phyloP scores from a whole-genome alignment of 148 eudicot species.

The Rhododendron simsii region DNA sequence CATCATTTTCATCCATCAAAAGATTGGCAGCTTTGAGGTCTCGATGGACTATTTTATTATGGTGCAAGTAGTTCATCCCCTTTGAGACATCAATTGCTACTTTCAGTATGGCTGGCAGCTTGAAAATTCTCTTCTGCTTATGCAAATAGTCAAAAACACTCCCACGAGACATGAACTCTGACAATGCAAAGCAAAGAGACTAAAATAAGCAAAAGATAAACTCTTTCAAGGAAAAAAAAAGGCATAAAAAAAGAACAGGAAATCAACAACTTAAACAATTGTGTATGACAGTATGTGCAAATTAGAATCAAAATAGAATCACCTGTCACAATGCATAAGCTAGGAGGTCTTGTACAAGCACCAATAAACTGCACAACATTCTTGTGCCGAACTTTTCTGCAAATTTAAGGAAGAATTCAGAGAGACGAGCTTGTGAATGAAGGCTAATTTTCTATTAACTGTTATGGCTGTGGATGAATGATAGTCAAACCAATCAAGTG shows the following conservation, averaged over 20 bases:
- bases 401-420: conserved; percentile 13
- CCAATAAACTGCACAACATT: conserved; percentile 86
- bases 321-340: conserved; percentile 77
- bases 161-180: conserved; percentile 83
- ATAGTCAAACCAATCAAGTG: background rate
- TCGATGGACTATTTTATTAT: conserved; percentile 75
- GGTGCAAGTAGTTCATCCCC: conserved; percentile 89
- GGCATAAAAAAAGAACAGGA: background rate
- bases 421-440: background rate
- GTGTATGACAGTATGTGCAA: background rate
- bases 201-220: background rate
- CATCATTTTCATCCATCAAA: conserved; percentile 71
- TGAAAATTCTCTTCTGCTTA: conserved; percentile 54
- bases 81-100: conserved; percentile 73
- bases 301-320: conserved; percentile 13
- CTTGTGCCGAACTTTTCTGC: conserved; percentile 76
- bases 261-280: background rate
- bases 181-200: background rate
- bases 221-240: background rate
- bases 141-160: conserved; percentile 75
- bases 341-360: conserved; percentile 68
- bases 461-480: background rate
- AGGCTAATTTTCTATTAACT: background rate
- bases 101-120: conserved; percentile 54
- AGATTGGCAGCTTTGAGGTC: conserved; percentile 92